Evolutionary conservation across 768 basidiomycete genomes (phyloP).

Genomic region (Dendrothele bispora): DNA sequence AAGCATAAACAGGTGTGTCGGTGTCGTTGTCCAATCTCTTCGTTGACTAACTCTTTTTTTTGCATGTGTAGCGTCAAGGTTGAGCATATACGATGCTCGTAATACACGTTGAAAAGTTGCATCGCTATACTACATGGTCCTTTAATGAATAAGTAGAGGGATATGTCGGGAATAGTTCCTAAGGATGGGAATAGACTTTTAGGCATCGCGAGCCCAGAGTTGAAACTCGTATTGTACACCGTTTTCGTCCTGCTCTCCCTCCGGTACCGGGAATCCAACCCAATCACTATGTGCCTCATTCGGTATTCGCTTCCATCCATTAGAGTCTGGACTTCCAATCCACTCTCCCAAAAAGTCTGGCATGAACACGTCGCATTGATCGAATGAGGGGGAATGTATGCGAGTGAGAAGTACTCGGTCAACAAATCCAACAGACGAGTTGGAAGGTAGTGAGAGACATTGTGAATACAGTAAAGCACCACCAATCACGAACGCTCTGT

Average conservation of each 20-base stretch:
- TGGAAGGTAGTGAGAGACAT: conserved; percentile 46
- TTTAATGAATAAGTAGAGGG: not conserved
- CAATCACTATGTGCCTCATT: conserved; percentile 71
- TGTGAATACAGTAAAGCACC: conserved; percentile 85
- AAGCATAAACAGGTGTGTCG: conserved; percentile 95
- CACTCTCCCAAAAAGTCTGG: conserved; percentile 58
- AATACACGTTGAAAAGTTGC: not conserved
- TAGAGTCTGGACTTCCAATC: conserved; percentile 13
- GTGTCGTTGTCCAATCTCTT: too few species aligned
- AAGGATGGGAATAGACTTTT: conserved; percentile 1
- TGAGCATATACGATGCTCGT: conserved; percentile 26
- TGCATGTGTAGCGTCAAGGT: conserved; percentile 59
- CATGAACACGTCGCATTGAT: conserved; percentile 86
- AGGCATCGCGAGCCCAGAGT: conserved; percentile 77
- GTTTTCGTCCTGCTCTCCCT: conserved; percentile 78
- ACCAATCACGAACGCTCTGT: conserved; percentile 85
- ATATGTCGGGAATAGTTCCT: not conserved
- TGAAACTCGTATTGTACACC: conserved; percentile 88
- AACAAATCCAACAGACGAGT: conserved; percentile 43
- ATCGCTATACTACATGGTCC: conserved; percentile 1
- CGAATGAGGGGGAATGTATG: conserved; percentile 69
- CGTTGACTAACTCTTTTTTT: conserved; percentile 15
- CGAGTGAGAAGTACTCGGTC: conserved; percentile 89
- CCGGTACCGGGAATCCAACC: conserved; percentile 78
- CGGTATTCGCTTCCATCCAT: conserved; percentile 55